These are phyloP conservation scores for Colletotrichum coccodes DNA, from an alignment of 2,329 filamentous ascomycete genomes.

Conservation along the genomic window DNA sequence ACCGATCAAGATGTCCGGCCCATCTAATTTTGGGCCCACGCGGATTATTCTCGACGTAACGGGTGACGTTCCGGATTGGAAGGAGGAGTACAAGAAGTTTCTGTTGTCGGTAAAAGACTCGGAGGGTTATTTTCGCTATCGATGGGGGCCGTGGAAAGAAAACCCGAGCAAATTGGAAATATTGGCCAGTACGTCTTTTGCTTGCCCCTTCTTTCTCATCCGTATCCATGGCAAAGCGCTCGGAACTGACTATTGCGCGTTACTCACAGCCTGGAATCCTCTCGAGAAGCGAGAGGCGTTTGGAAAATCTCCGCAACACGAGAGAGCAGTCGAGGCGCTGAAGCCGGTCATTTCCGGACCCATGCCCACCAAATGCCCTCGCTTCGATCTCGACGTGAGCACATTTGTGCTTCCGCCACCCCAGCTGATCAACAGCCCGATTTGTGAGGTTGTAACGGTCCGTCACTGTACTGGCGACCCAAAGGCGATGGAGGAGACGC, in stretches of 20 bases:
- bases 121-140: conserved; percentile 26
- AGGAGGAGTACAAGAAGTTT: conserved; percentile 28
- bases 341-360: conserved; percentile 4
- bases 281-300: conserved; percentile 14
- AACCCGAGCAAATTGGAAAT: conserved; percentile 21
- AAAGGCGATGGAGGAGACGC: background rate
- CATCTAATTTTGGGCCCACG: conserved; percentile 6
- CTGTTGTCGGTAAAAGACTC: conserved; percentile 19
- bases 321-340: conserved; percentile 21
- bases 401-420: conserved; percentile 20
- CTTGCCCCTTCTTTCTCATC: background rate
- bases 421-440: conserved; percentile 26
- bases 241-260: background rate
- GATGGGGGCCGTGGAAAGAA: conserved; percentile 29
- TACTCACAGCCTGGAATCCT: conserved; percentile 6
- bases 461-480: conserved; percentile 11
- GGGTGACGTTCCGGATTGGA: conserved; percentile 28
- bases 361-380: conserved; percentile 12
- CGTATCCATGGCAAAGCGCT: background rate
- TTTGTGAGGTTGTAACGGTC: conserved; percentile 23
- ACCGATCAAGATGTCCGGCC: conserved; percentile 4
- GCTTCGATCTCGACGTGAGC: conserved; percentile 10
- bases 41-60: conserved; percentile 14
- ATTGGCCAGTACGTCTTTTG: conserved; percentile 2
- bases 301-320: conserved; percentile 15